A percentile compares a stretch with the other conserved stretches of the same genome.
These are phyloP conservation scores for Musa schizocarpa DNA, from an alignment of 176 grass and related monocot genomes.

Conservation along the genomic window DNA sequence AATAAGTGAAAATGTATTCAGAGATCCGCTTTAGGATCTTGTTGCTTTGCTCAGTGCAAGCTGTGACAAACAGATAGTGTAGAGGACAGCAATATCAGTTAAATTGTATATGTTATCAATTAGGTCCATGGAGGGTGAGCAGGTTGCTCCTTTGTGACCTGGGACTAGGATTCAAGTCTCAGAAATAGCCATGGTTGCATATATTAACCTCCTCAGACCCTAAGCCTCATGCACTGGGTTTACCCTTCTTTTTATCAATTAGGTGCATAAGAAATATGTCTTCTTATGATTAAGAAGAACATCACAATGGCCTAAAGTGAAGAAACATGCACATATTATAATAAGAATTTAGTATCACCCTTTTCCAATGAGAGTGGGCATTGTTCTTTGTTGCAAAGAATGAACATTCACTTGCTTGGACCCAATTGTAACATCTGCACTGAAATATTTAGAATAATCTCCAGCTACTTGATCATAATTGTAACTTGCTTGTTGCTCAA, in stretches of 20 bases:
- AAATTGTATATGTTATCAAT: too few species aligned
- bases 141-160: too few species aligned
- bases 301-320: background rate
- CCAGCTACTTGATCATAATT: slow-evolving; percentile 34
- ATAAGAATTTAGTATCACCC: slow-evolving; percentile 42
- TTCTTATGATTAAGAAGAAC: background rate
- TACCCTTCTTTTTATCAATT: background rate
- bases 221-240: background rate
- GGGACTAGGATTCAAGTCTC: too few species aligned
- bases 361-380: slow-evolving; percentile 68
- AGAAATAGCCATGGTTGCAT: too few species aligned
- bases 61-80: too few species aligned
- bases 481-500: slow-evolving; percentile 43
- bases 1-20: too few species aligned
- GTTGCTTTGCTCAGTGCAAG: too few species aligned
- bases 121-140: too few species aligned
- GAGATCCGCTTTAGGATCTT: too few species aligned
- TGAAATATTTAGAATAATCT: slow-evolving; percentile 39
- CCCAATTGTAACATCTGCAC: slow-evolving; percentile 32
- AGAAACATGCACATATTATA: background rate
- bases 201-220: too few species aligned
- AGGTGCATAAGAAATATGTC: background rate
- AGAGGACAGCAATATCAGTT: too few species aligned
- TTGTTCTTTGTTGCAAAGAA: slow-evolving; percentile 14
- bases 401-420: slow-evolving; percentile 31